Base-by-base conservation (phyloP, 1,284 basidiomycete genomes). In the Sporisorium graminicola region DNA sequence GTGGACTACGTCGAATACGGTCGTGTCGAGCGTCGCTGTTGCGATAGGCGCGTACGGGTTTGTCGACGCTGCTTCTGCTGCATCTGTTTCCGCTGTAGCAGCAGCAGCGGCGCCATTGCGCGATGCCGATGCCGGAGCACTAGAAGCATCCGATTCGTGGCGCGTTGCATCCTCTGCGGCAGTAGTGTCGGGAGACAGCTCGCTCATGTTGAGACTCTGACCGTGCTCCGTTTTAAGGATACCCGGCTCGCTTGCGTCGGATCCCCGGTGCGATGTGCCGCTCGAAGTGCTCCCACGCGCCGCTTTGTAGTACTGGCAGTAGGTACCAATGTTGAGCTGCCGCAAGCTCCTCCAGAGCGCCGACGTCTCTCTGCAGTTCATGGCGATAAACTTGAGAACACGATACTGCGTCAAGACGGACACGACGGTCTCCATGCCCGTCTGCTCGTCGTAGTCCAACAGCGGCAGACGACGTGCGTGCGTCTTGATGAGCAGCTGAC, bases 1-100 rank as follows among this genome's bases (percentile, higher is more conserved):
- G 86, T 99, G 97, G 0, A 99, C 97, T 55, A 99, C 94, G 83
- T 98, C 95, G 82, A 98, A 98, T 0, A 99, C 97, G 20, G 94
- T 92, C 1, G 96, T 98, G 71, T 92, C 88, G 78, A 98, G 88
- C 12, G 91, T 96, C 2, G 97, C 97, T 0, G 95, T 97, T 2
- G 94, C 93, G 59, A 99, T 91, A 0, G 96, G 96, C 85, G 92
- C 90, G 86, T 91, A 95, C 1, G 92, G 93, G 9, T 78, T 72
- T 5, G 64, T 24, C 2, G 58, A 14, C 6, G 53, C 33, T 16
- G 37, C 13, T 35, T 3, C 35, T 40, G 16, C 37, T 14, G 37
- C 18, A 20, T 29, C 42, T 13, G 31, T 26, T 20, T 47, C 56
- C 12, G 26, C 24, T 12, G 26, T 40, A 8, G 33, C 26, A 26